Conservation (phyloP, 176 grass and related monocot genomes). For the Carex kokanica region DNA sequence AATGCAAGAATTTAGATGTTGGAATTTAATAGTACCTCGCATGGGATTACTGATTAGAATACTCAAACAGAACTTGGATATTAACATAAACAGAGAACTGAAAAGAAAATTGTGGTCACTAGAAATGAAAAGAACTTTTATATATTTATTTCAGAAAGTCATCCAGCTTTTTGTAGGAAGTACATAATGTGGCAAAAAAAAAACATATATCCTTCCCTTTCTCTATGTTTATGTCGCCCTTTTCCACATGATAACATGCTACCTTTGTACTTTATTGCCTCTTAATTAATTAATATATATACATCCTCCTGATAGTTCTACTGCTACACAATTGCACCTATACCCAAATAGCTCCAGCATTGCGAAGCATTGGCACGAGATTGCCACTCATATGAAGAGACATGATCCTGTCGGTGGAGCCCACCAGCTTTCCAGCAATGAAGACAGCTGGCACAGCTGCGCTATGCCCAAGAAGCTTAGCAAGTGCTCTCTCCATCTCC, state of each 20-base stretch:
- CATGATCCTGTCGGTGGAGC: constrained; percentile 55
- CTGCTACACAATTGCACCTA: not conserved
- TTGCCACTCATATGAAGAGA: constrained; percentile 44
- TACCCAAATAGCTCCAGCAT: constrained; percentile 50
- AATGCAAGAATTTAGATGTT: no score
- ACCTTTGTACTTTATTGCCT: not conserved
- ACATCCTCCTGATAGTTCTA: not conserved
- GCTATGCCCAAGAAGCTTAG: constrained; percentile 19
- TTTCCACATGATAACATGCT: not conserved
- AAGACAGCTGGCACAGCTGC: constrained; percentile 38
- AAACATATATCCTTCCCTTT: not conserved
- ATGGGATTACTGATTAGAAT: no score
- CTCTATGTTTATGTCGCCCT: not conserved
- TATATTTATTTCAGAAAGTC: not conserved
- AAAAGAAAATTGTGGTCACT: not conserved
- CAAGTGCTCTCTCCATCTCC: constrained; percentile 42
- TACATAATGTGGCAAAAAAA: not conserved
- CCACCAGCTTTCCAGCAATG: constrained; percentile 49
- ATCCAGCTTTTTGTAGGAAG: not conserved
- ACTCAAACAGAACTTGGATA: no score
- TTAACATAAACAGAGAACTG: not conserved
- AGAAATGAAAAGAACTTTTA: not conserved
- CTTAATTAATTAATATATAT: constrained; percentile 8
- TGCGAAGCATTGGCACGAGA: constrained; percentile 48
- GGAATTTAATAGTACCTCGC: no score